phyloP scores from a whole-genome alignment of 106 monocot species.

The Iris macrosiphon region DNA sequence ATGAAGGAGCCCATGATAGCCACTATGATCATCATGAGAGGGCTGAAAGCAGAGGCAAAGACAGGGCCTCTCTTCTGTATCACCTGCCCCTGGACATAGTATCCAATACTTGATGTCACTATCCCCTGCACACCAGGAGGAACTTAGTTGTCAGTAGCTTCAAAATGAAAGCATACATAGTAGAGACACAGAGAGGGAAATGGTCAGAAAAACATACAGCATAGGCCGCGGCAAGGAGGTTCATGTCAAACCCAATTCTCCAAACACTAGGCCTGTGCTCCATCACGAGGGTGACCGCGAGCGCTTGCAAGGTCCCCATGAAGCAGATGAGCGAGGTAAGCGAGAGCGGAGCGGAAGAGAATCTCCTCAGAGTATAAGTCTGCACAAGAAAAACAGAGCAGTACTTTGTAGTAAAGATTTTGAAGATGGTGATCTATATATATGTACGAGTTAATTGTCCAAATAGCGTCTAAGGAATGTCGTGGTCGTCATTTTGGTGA shows the following conservation, averaged over 20 bases:
- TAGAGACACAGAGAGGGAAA: constrained; percentile 5
- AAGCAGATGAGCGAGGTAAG: constrained; percentile 86
- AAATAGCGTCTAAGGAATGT: too few relatives aligned
- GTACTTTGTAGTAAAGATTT: background rate
- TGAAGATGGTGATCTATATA: too few relatives aligned
- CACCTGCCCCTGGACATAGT: constrained; percentile 70
- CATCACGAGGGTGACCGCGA: constrained; percentile 81
- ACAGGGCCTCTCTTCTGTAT: constrained; percentile 79
- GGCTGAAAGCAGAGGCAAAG: constrained; percentile 86
- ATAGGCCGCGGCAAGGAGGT: constrained; percentile 98
- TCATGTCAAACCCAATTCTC: constrained; percentile 88
- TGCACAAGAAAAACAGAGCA: constrained; percentile 14
- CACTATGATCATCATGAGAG: constrained; percentile 86
- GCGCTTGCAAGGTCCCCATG: constrained; percentile 87
- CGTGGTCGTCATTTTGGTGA: too few relatives aligned
- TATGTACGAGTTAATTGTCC: too few relatives aligned
- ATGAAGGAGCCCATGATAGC: constrained; percentile 85
- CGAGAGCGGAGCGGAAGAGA: constrained; percentile 59
- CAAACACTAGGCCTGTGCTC: constrained; percentile 62
- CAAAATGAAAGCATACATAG: background rate
- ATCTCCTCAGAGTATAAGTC: constrained; percentile 65
- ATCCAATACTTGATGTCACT: constrained; percentile 60
- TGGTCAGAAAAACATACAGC: constrained; percentile 34
- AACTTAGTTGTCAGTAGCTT: background rate
- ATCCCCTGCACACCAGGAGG: constrained; percentile 36